Conservation (phyloP, 106 monocot species). For the Phalaenopsis aphrodite region DNA sequence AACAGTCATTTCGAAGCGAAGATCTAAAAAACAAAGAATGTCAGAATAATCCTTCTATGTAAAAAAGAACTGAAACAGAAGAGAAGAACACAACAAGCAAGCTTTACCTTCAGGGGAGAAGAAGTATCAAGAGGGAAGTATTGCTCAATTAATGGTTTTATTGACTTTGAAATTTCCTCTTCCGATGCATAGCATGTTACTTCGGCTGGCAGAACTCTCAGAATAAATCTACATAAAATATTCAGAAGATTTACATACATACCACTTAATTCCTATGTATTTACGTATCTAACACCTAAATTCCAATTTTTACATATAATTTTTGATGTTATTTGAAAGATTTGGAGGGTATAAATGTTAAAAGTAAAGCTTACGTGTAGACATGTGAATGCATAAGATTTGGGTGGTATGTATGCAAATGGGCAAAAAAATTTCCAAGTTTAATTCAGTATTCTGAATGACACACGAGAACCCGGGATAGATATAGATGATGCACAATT, state of each 20-base stretch:
- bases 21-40: background rate
- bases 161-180: slow-evolving; percentile 83
- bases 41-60: slow-evolving; percentile 1
- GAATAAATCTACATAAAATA: slow-evolving; percentile 57
- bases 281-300: no score
- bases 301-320: no score
- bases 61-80: background rate
- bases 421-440: slow-evolving; percentile 4
- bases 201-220: slow-evolving; percentile 87
- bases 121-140: slow-evolving; percentile 61
- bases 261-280: no score
- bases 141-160: slow-evolving; percentile 65
- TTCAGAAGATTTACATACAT: no score
- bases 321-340: no score
- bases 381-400: no score
- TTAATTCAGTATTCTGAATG: background rate
- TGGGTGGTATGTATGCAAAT: no score
- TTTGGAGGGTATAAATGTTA: no score
- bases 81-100: background rate
- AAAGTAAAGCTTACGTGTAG: no score
- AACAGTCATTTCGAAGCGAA: background rate
- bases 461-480: background rate
- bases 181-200: slow-evolving; percentile 91
- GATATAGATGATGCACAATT: background rate
- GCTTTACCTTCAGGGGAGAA: slow-evolving; percentile 61